Evolutionary conservation across 192 early-diverging fungal species (phyloP), one percentile per base, ranked within the genome.

Genomic region (Kickxella alabastrina): DNA sequence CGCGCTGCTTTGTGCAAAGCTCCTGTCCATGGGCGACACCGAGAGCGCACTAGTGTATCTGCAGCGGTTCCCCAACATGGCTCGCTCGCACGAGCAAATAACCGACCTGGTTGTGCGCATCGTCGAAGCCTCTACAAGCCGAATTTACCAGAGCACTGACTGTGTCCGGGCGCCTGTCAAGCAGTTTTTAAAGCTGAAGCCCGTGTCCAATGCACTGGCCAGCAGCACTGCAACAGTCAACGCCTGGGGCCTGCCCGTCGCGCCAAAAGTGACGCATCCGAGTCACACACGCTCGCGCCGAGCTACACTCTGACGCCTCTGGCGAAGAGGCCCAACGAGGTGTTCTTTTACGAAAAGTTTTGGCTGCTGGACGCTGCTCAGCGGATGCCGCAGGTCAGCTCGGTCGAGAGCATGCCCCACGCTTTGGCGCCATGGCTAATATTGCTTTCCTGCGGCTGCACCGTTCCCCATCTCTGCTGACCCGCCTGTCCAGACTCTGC

Each of bases 271-370:
- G n/a, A n/a, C n/a, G 3, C 29, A 18, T 12, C 19, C 13, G 17
- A n/a, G 24, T 18, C 36, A 18, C 32, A 17, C 31, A 19, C 26
- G 15, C 34, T n/a, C 21, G 42, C 43, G 4, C 50, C 6, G 21
- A 46, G 8, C n/a, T 13, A 61, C 24, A 59, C 66, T 14, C 59
- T 74, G 3, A 57, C 59, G 3, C 70, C 70, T 18, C 54, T 58
- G 21, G 32, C 36, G 21, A 48, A 31, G 34, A 45, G 32, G 22
- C 43, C 72, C n/a, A 50, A 28, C 45, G 72, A 68, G 14, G 60
- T 52, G 29, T 75, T 75, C 48, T 75, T 75, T 27, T 75, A 75
- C 40, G 65, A 75, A 14, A 57, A 55, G 26, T 75, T 75, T 41
- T 75, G 72, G 72, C 60, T 59, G 12, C 49, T 63, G 10, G 72